Evolutionary conservation across 2,329 filamentous ascomycete genomes (phyloP).

Genomic region (Colletotrichum chlorophyti): DNA sequence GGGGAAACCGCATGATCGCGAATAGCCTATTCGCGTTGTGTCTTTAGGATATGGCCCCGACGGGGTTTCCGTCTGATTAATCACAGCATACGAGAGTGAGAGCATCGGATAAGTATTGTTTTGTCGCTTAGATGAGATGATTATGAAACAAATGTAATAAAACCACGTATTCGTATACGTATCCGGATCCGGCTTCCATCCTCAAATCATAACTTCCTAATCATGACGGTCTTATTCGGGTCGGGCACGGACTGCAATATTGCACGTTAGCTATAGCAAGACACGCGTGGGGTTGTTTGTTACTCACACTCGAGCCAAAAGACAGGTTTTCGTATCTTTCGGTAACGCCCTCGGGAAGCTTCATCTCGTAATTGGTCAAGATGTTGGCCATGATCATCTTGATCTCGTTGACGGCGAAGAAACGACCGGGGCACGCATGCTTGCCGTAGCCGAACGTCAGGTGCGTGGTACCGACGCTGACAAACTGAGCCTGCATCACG

Average conservation of each 20-base stretch:
- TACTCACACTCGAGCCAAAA: constrained; percentile 12
- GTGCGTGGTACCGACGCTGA: constrained; percentile 38
- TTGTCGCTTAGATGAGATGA: no score
- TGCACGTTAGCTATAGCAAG: constrained; percentile 4
- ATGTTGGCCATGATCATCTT: constrained; percentile 30
- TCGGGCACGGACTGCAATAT: background rate
- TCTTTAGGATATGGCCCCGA: no score
- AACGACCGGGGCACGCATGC: constrained; percentile 29
- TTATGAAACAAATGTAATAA: no score
- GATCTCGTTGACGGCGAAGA: constrained; percentile 31
- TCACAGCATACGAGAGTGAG: no score
- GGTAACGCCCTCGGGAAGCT: constrained; percentile 8
- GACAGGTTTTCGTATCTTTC: constrained; percentile 8
- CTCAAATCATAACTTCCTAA: constrained; percentile 5
- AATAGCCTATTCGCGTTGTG: no score
- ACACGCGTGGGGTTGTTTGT: no score
- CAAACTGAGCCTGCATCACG: constrained; percentile 45
- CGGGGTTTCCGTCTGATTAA: no score
- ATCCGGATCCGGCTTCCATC: background rate
- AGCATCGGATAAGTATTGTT: no score
- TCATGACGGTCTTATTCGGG: constrained; percentile 16
- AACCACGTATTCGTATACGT: background rate
- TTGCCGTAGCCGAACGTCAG: constrained; percentile 30
- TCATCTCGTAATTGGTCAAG: constrained; percentile 27
- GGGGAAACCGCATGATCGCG: no score